A percentile compares a stretch with the other conserved stretches of the same genome.
Conservation (phyloP, 345 rosid species). For the Pistacia atlantica region DNA sequence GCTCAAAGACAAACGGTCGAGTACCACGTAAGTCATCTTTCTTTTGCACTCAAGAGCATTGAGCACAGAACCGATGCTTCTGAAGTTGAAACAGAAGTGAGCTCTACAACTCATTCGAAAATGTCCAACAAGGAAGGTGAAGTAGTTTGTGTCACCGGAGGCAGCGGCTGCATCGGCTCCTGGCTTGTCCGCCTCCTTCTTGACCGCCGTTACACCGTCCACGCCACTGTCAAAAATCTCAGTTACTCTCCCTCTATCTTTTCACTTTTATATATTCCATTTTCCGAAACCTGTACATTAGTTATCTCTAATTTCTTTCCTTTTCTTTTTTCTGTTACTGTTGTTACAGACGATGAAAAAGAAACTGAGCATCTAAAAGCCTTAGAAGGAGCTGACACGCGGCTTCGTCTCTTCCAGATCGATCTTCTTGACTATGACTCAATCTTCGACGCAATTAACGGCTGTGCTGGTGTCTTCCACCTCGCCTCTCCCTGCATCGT, state of each 20-base stretch:
- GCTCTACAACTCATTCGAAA: not conserved
- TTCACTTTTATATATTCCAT: not conserved
- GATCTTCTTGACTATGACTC: conserved; percentile 83
- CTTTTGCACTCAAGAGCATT: no score
- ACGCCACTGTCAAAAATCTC: conserved; percentile 80
- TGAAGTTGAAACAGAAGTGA: no score
- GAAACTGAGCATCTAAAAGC: conserved; percentile 82
- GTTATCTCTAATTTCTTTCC: not conserved
- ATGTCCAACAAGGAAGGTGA: conserved; percentile 48
- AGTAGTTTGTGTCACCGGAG: conserved; percentile 88
- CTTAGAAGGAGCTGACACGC: conserved; percentile 72
- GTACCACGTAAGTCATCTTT: no score
- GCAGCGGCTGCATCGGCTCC: conserved; percentile 92
- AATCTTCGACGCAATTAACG: conserved; percentile 56
- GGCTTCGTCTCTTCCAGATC: conserved; percentile 82
- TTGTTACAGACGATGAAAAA: conserved; percentile 58
- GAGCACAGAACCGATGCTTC: no score
- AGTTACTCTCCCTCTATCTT: conserved; percentile 34
- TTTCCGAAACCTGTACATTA: not conserved
- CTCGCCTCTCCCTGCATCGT: conserved; percentile 92
- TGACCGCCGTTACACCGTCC: conserved; percentile 75
- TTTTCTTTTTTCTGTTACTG: not conserved
- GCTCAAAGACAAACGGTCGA: no score
- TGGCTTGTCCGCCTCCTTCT: conserved; percentile 84
- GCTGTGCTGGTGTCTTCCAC: conserved; percentile 86